A percentile compares a stretch with the other conserved stretches of the same genome.
phyloP scores from a whole-genome alignment of 306 rosid genomes.

The Fragaria vesca region DNA sequence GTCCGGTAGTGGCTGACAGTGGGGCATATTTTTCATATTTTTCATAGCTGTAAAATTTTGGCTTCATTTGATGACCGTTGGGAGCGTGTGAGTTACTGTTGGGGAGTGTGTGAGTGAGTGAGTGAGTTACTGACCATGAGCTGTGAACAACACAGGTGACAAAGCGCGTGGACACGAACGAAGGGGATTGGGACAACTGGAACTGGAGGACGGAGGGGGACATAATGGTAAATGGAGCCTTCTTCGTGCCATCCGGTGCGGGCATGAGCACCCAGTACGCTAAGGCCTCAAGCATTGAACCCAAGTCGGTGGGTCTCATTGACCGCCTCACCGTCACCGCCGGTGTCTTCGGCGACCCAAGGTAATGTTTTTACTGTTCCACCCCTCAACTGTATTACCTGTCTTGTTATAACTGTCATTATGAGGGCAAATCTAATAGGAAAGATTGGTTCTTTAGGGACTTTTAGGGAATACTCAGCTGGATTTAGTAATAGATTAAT shows the following conservation, averaged over 20 bases:
- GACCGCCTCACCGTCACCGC: constrained; percentile 78
- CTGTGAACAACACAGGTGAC: constrained; percentile 61
- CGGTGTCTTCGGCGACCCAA: constrained; percentile 85
- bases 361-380: constrained; percentile 33
- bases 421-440: constrained; percentile 10
- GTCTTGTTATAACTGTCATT: constrained; percentile 28
- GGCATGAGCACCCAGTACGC: constrained; percentile 56
- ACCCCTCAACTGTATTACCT: constrained; percentile 35
- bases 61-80: not conserved
- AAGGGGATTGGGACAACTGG: constrained; percentile 72
- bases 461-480: too few species aligned
- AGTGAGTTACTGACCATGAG: not conserved
- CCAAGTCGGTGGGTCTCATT: constrained; percentile 71
- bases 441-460: not conserved
- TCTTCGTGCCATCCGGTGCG: constrained; percentile 77
- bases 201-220: constrained; percentile 97
- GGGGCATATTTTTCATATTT: not conserved
- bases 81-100: not conserved
- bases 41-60: constrained; percentile 2
- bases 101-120: not conserved
- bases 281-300: constrained; percentile 64
- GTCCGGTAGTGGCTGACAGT: not conserved
- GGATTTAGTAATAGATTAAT: not conserved
- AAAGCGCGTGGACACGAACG: constrained; percentile 91
- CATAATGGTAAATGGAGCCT: constrained; percentile 89